Base-by-base conservation (phyloP, 2,329 filamentous ascomycete genomes). In the Fusarium ramigenum region DNA sequence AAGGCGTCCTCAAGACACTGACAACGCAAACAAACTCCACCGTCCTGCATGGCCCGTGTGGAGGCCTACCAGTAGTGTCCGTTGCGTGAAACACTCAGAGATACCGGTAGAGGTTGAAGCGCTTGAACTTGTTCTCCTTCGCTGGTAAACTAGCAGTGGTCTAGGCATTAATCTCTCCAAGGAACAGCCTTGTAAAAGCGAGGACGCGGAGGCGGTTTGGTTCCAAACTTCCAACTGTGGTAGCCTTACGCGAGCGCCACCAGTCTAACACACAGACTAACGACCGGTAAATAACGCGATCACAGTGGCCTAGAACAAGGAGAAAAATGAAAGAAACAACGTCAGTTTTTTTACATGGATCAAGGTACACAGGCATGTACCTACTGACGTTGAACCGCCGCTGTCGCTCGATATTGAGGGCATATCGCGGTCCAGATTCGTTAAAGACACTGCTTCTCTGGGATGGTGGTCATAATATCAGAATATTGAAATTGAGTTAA, bases 121-220 rank as follows among this genome's bases (percentile, higher is more conserved):
- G 58, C 56, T 72, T 52, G 49, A 59, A 59, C 59, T 70, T 75
- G 59, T 60, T 62, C 59, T 44, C 53, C 53, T 43, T 69, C 57
- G 44, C 50, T 19, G 36, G 59, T 60, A 40, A 36, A 59, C 56
- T 75, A 73, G 65, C 52, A 68, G 63, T 43, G 66, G 66, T 53
- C 73, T 57, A 63, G 61, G 66, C 57, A 61, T 64, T 65, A 25
- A 42, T 69, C 46, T 34, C 50, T 62, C 64, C 69, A 69, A 70
- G 75, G 75, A 60, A 67, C 62, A 75, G 75, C 73, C 75, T 73
- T 77, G 75, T 63, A 73, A 61, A 54, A 30, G 62, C 28, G 56
- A 50, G 32, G 52, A 60, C 47, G 34, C 42, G 40, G 40, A 49
- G 59, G 39, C 44, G 46, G 37, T 50, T 57, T 56, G 57, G 43